Base-by-base conservation (phyloP, 2,329 filamentous ascomycete genomes). In the Calonectria pauciramosa region DNA sequence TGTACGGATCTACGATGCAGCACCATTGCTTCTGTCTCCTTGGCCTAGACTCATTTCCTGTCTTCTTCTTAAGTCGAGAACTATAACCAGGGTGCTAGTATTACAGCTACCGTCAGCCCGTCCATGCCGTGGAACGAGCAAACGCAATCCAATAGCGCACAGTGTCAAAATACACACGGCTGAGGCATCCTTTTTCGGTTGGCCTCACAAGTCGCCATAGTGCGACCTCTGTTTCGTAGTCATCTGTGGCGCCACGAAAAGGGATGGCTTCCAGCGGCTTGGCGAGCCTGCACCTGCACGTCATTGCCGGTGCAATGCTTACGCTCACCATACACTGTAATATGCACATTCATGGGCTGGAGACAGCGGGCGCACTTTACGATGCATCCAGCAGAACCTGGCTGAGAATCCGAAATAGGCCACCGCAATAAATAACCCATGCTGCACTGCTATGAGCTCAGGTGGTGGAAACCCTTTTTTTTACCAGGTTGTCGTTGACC, bases 391-490 rank as follows among this genome's bases (percentile, higher is more conserved):
- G 38, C 41, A 34, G 38, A 16, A 28, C 26, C 60, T 49, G 34
- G 8, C n/a, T 34, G 47, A 38, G 26, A 65, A 56, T 56, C 30
- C 49, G 38, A 23, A 28, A 41, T 70, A 66, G 34, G 23, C 36
- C 71, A 66, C 59, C 59, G 70, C 36, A 69, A 73, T 70, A n/a
- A 72, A 68, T 52, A 41, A 59, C 34, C 72, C 72, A 67, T 68
- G 54, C 30, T 64, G 13, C 56, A 30, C 36, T 70, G 38, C 47
- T 30, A 60, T 67, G 59, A 41, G 71, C 65, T 70, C 60, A 69
- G 52, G 63, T 70, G 38, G 30, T 67, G 20, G 10, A 60, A 59
- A 65, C 26, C 26, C 14, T 30, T 67, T 47, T 51, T 49, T 36
- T 63, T 44, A 72, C 72, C 51, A 64, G 70, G 68, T 72, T 71